A percentile compares a stretch with the other conserved stretches of the same genome.
Evolutionary conservation across 495 filamentous ascomycete genomes (phyloP).

Genomic region (Penicillium odoratum): DNA sequence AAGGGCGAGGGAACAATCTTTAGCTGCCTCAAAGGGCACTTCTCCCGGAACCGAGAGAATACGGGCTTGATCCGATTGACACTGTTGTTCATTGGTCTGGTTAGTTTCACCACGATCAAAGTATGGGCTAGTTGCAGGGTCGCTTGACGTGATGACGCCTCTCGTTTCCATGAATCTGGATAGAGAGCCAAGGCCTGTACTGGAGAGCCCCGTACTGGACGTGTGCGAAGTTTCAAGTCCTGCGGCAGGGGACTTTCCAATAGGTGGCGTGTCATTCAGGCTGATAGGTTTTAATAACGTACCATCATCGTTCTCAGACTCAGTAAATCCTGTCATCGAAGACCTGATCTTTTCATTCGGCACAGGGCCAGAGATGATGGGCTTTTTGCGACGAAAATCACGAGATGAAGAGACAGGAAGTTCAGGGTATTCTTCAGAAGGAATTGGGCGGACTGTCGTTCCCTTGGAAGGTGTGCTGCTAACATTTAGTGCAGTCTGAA

Average conservation of each 20-base stretch:
- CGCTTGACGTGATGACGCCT: conserved; percentile 4
- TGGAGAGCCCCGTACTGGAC: background rate
- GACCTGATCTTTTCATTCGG: background rate
- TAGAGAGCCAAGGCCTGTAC: conserved; percentile 20
- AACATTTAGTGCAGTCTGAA: background rate
- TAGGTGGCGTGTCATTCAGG: background rate
- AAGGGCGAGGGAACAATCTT: background rate
- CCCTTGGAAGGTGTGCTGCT: background rate
- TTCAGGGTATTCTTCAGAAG: background rate
- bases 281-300: background rate
- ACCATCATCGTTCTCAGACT: background rate
- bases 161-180: conserved; percentile 35
- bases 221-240: background rate
- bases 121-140: background rate
- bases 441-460: background rate
- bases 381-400: too few species aligned
- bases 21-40: background rate
- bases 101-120: background rate
- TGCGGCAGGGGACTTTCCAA: background rate
- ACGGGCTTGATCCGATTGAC: background rate
- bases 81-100: background rate
- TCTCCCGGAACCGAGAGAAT: background rate
- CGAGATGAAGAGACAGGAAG: background rate
- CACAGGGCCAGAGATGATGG: background rate
- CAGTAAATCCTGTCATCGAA: background rate